A percentile compares a stretch with the other conserved stretches of the same genome.
Evolutionary conservation across 1,284 basidiomycete species (phyloP).

Genomic region (Cryptococcus floricola): DNA sequence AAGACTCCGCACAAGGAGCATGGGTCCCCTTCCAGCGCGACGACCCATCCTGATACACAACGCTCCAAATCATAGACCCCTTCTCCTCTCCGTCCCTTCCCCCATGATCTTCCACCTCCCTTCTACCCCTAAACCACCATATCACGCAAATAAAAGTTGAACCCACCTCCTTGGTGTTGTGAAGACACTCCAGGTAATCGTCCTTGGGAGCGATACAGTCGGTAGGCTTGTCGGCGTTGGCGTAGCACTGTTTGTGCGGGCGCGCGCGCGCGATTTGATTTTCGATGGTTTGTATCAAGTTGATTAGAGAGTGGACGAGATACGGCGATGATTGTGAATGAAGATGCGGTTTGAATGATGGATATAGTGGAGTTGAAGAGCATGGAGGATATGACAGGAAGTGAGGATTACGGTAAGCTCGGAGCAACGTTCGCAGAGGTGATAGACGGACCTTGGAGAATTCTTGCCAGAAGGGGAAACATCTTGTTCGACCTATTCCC

Average conservation of each 20-base stretch:
- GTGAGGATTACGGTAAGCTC: not conserved
- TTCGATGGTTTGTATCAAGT: not conserved
- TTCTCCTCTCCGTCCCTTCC: not conserved
- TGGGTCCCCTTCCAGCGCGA: too few relatives aligned
- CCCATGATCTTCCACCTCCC: not conserved
- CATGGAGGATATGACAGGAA: not conserved
- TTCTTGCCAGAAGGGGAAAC: slow-evolving; percentile 90
- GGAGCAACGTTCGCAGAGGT: not conserved
- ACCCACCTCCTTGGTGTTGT: slow-evolving; percentile 81
- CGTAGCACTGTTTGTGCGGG: slow-evolving; percentile 67
- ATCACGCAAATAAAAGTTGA: not conserved
- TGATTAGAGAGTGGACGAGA: not conserved
- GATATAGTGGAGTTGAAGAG: not conserved
- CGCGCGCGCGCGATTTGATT: not conserved
- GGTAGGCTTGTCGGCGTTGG: slow-evolving; percentile 68
- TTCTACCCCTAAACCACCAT: not conserved
- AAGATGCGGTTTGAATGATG: not conserved
- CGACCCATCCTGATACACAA: too few relatives aligned
- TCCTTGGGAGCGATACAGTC: slow-evolving; percentile 72
- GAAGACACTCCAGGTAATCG: slow-evolving; percentile 91
- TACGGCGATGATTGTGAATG: not conserved
- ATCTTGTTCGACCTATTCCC: slow-evolving; percentile 71
- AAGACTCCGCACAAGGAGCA: too few relatives aligned
- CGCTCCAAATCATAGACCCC: too few relatives aligned
- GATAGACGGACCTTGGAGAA: slow-evolving; percentile 63